Percentiles rank a stretch among this genome's conserved stretches.
phyloP scores from a whole-genome alignment of 495 filamentous ascomycete genomes.

The Xylaria castorea region DNA sequence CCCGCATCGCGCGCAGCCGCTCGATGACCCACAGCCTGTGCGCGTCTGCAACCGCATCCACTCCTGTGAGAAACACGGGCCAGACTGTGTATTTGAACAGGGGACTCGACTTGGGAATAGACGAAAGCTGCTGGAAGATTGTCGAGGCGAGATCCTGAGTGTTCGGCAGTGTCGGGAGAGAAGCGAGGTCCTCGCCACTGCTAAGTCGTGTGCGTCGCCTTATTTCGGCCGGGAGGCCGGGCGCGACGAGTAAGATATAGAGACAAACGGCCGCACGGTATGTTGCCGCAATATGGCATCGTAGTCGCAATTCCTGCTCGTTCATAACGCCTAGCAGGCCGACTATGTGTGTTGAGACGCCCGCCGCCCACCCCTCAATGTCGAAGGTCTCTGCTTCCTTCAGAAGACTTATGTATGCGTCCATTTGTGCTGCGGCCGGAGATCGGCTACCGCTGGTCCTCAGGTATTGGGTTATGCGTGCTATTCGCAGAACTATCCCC shows the following conservation, averaged over 20 bases:
- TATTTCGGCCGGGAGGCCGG: conserved; percentile 27
- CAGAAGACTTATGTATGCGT: conserved; percentile 39
- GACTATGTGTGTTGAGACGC: conserved; percentile 35
- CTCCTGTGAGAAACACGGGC: conserved; percentile 64
- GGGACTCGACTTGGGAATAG: conserved; percentile 51
- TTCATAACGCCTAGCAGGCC: conserved; percentile 36
- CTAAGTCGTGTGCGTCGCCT: background rate
- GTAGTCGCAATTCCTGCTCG: conserved; percentile 39
- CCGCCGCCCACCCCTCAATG: conserved; percentile 46
- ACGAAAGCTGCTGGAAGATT: conserved; percentile 51
- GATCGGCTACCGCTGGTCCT: conserved; percentile 12
- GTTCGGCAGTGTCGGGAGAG: conserved; percentile 46
- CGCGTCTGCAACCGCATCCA: conserved; percentile 49
- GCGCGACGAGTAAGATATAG: conserved; percentile 45
- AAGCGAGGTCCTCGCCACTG: conserved; percentile 35
- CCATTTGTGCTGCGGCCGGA: conserved; percentile 30
- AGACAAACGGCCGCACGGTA: conserved; percentile 53
- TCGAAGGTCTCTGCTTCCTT: conserved; percentile 42
- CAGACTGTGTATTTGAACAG: conserved; percentile 64
- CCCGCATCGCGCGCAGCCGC: conserved; percentile 46
- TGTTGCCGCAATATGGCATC: conserved; percentile 53
- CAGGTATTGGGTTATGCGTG: conserved; percentile 39
- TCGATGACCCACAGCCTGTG: conserved; percentile 47
- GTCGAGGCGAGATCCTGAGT: conserved; percentile 51
- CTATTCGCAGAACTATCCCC: conserved; percentile 44